Conservation (phyloP, 306 rosid species). For the Vicia sativa region DNA sequence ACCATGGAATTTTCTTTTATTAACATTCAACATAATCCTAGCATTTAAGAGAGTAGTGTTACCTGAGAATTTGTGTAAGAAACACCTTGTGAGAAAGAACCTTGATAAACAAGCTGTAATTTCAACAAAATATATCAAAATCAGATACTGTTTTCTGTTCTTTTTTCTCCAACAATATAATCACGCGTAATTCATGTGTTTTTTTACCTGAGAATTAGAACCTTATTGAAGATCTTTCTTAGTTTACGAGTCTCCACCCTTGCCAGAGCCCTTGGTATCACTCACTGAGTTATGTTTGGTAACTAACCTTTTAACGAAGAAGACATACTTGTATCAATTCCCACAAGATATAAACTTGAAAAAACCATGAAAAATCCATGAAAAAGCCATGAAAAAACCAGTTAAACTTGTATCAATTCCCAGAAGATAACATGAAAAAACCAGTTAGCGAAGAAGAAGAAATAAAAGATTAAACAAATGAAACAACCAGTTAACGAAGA, state of each 20-base stretch:
- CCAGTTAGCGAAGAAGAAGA: no score
- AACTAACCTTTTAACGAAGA: no score
- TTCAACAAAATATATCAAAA: slow-evolving; percentile 25
- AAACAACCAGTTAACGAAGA: no score
- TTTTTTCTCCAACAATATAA: neutral
- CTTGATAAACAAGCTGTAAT: slow-evolving; percentile 69
- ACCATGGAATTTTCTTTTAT: slow-evolving; percentile 20
- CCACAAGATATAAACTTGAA: no score
- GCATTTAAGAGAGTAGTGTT: slow-evolving; percentile 32
- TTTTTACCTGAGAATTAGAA: no score
- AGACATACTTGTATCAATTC: no score
- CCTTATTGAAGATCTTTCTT: slow-evolving; percentile 77
- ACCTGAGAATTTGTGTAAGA: slow-evolving; percentile 80
- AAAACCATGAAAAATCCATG: no score
- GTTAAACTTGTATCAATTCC: no score
- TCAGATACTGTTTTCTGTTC: slow-evolving; percentile 1
- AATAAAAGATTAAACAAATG: no score
- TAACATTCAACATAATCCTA: slow-evolving; percentile 29
- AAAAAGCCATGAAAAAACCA: no score
- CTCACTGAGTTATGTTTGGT: no score
- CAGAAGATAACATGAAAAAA: no score
- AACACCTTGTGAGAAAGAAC: slow-evolving; percentile 77
- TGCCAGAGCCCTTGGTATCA: slow-evolving; percentile 88
- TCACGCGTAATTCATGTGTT: neutral
- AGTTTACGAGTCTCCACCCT: slow-evolving; percentile 79